phyloP scores from a whole-genome alignment of 164 flowering plant genomes.

The Kalanchoe fedtschenkoi region DNA sequence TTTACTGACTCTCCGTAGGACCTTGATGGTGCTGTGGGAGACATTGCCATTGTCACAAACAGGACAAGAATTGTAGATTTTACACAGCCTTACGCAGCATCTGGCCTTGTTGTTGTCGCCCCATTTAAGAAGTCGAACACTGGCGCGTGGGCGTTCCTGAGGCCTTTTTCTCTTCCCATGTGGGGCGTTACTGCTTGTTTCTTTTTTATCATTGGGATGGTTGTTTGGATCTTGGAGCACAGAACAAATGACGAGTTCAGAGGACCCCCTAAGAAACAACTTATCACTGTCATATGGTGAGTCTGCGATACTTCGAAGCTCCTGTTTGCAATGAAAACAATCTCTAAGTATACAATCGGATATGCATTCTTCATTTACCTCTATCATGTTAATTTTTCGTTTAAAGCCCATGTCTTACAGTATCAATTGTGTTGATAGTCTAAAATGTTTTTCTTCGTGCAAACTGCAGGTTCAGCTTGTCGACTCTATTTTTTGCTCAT shows the following conservation, averaged over 20 bases:
- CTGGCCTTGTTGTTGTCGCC: conserved; percentile 66
- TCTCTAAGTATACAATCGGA: too few relatives aligned
- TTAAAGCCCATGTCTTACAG: neutral
- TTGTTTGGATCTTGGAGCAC: conserved; percentile 69
- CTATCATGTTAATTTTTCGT: neutral
- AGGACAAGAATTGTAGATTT: conserved; percentile 57
- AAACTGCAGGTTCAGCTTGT: conserved; percentile 62
- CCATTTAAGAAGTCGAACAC: conserved; percentile 37
- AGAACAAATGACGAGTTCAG: conserved; percentile 58
- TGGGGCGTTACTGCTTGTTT: conserved; percentile 43
- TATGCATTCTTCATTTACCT: too few relatives aligned
- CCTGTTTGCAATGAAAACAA: too few relatives aligned
- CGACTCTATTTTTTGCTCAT: conserved; percentile 54
- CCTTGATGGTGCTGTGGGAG: conserved; percentile 63
- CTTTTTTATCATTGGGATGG: conserved; percentile 40
- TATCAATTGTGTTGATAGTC: neutral
- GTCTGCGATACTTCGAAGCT: conserved; percentile 3
- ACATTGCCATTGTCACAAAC: conserved; percentile 51
- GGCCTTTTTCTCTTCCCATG: conserved; percentile 39
- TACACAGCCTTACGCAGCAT: conserved; percentile 53
- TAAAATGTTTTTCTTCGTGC: conserved; percentile 11
- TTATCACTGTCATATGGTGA: conserved; percentile 52
- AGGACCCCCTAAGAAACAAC: conserved; percentile 50
- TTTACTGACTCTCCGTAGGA: conserved; percentile 20
- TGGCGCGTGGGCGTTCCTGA: conserved; percentile 54